A percentile compares a stretch with the other conserved stretches of the same genome.
Conservation (phyloP, 192 early-diverging fungal genomes). For the Diversispora eburnea region DNA sequence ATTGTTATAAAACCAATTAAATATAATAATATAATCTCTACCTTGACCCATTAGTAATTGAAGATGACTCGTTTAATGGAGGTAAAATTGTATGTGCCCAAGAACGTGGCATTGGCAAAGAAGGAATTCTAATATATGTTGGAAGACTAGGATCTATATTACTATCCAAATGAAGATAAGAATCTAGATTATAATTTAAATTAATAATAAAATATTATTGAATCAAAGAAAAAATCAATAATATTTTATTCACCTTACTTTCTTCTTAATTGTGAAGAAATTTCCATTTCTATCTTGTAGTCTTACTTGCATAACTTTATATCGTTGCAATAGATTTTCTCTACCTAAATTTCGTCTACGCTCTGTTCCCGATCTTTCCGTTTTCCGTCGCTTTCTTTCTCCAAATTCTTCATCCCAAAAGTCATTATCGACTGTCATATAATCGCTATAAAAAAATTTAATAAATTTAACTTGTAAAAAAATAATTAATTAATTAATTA, state of each 20-base stretch:
- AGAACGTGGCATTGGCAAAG: constrained; percentile 75
- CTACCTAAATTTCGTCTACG: constrained; percentile 42
- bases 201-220: neutral
- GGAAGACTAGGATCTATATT: constrained; percentile 80
- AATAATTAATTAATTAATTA: neutral
- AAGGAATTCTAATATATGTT: constrained; percentile 85
- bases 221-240: no score
- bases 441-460: constrained; percentile 56
- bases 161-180: constrained; percentile 28
- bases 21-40: constrained; percentile 2
- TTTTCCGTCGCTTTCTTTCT: constrained; percentile 40
- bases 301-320: constrained; percentile 85
- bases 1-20: neutral
- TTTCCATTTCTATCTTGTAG: constrained; percentile 82
- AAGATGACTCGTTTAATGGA: constrained; percentile 25
- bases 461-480: constrained; percentile 5
- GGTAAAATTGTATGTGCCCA: constrained; percentile 80
- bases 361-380: constrained; percentile 41
- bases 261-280: constrained; percentile 82
- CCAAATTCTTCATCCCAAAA: constrained; percentile 74
- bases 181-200: neutral
- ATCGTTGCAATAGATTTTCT: constrained; percentile 72
- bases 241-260: constrained; percentile 53
- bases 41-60: constrained; percentile 36
- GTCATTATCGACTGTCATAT: constrained; percentile 76